phyloP scores from a whole-genome alignment of 169 alveolate species.

The Fabrea salina region DNA sequence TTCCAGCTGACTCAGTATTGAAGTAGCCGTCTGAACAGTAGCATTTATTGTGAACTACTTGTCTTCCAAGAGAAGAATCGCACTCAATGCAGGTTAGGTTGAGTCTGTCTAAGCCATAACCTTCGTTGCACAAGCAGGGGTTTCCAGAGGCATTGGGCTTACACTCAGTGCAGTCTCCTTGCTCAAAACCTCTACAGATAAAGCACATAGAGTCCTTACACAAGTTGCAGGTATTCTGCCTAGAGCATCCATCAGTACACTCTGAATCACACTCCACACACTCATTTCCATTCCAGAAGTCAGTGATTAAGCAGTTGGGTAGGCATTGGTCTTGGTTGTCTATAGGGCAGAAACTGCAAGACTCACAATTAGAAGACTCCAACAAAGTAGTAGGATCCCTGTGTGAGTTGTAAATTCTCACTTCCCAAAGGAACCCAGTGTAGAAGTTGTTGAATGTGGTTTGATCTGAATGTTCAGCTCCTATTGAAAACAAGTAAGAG shows the following conservation, averaged over 20 bases:
- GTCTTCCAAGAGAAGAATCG: no score
- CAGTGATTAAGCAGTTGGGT: background rate
- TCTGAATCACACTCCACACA: background rate
- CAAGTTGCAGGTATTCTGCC: constrained; percentile 4
- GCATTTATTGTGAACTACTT: no score
- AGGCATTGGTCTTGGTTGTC: constrained; percentile 10
- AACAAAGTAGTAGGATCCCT: background rate
- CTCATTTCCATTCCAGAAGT: background rate
- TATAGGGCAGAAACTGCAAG: constrained; percentile 10
- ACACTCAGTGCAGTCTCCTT: background rate
- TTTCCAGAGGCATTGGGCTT: background rate
- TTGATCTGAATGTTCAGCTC: background rate
- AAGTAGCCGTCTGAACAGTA: no score
- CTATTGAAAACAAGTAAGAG: background rate
- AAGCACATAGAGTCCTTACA: background rate
- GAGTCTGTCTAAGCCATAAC: no score
- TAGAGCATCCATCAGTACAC: constrained; percentile 2
- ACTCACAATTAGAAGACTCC: background rate
- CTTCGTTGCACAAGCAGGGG: background rate
- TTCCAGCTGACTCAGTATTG: no score
- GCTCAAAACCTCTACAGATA: background rate
- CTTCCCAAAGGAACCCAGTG: background rate
- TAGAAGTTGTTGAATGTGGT: background rate
- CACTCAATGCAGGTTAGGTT: no score
- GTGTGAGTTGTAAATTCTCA: background rate